These are phyloP conservation scores for Plasmodium vivax DNA, from an alignment of 169 alveolate genomes.

Conservation along the genomic window DNA sequence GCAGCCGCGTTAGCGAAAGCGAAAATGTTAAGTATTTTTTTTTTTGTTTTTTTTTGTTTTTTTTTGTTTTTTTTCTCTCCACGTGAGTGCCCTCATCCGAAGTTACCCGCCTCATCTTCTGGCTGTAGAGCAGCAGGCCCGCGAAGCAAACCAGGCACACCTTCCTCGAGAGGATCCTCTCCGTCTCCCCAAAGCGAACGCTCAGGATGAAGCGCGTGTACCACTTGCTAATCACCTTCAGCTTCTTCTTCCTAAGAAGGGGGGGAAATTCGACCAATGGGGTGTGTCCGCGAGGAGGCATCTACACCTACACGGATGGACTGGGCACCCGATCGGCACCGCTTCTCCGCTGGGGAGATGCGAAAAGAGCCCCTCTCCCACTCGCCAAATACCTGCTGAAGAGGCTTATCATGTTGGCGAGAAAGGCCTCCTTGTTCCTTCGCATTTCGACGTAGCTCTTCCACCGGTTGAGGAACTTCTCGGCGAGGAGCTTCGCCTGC, in stretches of 20 bases:
- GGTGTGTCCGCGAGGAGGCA: not conserved
- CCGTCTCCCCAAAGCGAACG: constrained; percentile 17
- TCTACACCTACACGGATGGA: not conserved
- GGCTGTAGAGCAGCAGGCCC: not conserved
- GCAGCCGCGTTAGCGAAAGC: not conserved
- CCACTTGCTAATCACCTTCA: constrained; percentile 35
- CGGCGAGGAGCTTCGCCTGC: not conserved
- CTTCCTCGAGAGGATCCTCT: constrained; percentile 12
- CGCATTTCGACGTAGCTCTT: constrained; percentile 5
- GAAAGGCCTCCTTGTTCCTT: constrained; percentile 21
- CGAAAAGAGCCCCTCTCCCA: not conserved
- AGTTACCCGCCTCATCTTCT: constrained; percentile 57
- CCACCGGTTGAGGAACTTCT: constrained; percentile 21
- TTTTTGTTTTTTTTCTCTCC: too few species aligned
- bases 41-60: too few species aligned
- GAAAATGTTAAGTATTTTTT: too few species aligned
- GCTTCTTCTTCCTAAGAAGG: constrained; percentile 25
- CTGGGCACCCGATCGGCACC: not conserved
- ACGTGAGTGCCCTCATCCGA: not conserved
- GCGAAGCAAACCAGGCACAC: not conserved
- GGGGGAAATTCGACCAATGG: not conserved
- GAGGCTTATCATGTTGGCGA: constrained; percentile 3
- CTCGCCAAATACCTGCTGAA: constrained; percentile 16
- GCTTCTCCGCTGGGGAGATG: not conserved
- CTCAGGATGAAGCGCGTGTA: constrained; percentile 29